These are phyloP conservation scores for Cynara cardunculus DNA, from an alignment of 129 eudicot species.

Conservation along the genomic window DNA sequence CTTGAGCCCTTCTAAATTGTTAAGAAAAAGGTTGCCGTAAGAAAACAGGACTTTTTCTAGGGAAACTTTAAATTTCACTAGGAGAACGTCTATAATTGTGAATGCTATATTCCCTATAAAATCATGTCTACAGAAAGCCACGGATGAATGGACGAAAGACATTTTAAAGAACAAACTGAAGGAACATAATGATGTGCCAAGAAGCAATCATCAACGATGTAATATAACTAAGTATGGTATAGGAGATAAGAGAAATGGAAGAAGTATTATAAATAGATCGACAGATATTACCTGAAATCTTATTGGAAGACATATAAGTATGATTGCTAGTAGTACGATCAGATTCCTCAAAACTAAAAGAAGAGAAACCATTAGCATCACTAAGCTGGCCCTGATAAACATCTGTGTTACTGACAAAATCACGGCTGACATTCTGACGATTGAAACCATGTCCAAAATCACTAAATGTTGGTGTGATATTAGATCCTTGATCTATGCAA, in stretches of 20 bases:
- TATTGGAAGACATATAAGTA: conserved; percentile 46
- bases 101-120: too few species aligned
- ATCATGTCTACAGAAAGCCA: too few species aligned
- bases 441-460: conserved; percentile 27
- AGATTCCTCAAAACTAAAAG: conserved; percentile 41
- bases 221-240: neutral
- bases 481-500: conserved; percentile 36
- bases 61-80: too few species aligned
- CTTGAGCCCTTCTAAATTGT: too few species aligned
- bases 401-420: conserved; percentile 32
- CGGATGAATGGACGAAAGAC: too few species aligned
- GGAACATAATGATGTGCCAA: neutral
- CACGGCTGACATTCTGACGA: conserved; percentile 33
- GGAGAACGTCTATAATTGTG: too few species aligned
- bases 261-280: neutral
- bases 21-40: too few species aligned
- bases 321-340: conserved; percentile 41
- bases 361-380: conserved; percentile 51
- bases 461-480: conserved; percentile 30
- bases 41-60: too few species aligned
- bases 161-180: too few species aligned
- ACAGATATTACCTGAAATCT: conserved; percentile 45
- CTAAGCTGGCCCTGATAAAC: conserved; percentile 37
- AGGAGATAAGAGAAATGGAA: neutral
- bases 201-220: neutral